Evolutionary conservation across 768 basidiomycete species (phyloP), one percentile per base, ranked within the genome.

Genomic region (Clathrus columnatus): DNA sequence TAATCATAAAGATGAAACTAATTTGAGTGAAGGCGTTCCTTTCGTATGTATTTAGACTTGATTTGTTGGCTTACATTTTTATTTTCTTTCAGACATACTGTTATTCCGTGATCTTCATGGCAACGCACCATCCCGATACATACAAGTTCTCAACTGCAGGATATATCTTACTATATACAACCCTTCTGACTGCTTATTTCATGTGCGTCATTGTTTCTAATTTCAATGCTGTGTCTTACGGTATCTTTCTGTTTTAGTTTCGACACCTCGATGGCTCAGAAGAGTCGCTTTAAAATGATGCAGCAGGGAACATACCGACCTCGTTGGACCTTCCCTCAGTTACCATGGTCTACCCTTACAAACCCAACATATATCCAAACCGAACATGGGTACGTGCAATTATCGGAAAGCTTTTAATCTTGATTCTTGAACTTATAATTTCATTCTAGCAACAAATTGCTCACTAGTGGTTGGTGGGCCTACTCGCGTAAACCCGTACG

Each of bases 101-200:
- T 61, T 99, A 97, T 76, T 94, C 95, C 10, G 87, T 94, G 51
- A 84, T 99, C 50, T 97, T 93, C 75, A 97, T 99, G 90, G 87
- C 90, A n/a, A 85, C 90, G 4, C 87, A 91, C 68, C 83, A 96
- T 57, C 90, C 94, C 2, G 79, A 82, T 17, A 81, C 79, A 58
- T 98, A 98, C 73, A 80, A 75, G 36, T 97, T 93, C 77, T 84
- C 91, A 5, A 88, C 85, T 4, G 75, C 76, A 20, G 79, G 77
- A 7, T 87, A 91, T 58, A 72, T 91, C 54, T 62, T 82, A 50
- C 75, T 97, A 58, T 94, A 84, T 68, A 68, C 77, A 21, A 85
- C 83, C 16, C 77, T 97, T 46, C 74, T 92, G 44, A 83, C 81
- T 7, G 88, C 91, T 6, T 94, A 98, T 72, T 93, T 80, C 65